Evolutionary conservation across 2,329 filamentous ascomycete species (phyloP).

Genomic region (Fusarium neocosmosporiellum): DNA sequence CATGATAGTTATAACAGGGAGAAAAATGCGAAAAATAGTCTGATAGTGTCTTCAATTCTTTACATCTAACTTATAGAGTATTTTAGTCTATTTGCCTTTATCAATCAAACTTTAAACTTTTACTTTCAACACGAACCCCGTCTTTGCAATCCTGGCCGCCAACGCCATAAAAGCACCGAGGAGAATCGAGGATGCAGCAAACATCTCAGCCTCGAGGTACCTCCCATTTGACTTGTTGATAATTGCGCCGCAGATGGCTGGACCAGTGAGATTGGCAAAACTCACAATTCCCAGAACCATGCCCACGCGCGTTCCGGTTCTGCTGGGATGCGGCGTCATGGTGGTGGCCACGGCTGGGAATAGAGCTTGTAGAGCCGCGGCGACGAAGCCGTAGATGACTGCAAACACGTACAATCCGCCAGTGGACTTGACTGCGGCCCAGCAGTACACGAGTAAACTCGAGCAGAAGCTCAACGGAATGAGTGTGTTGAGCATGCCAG

Average conservation of each 20-base stretch:
- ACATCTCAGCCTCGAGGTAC: slow-evolving; percentile 41
- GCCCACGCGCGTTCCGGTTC: slow-evolving; percentile 49
- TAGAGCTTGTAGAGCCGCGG: slow-evolving; percentile 61
- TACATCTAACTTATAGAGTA: background rate
- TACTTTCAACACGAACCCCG: slow-evolving; percentile 11
- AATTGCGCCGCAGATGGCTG: slow-evolving; percentile 42
- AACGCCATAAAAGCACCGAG: slow-evolving; percentile 36
- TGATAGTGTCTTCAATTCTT: background rate
- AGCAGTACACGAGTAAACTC: slow-evolving; percentile 44
- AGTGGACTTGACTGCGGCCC: slow-evolving; percentile 39
- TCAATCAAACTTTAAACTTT: slow-evolving; percentile 6
- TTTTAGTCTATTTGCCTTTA: background rate
- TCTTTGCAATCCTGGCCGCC: slow-evolving; percentile 29
- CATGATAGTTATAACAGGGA: background rate
- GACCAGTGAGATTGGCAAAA: slow-evolving; percentile 44
- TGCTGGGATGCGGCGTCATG: slow-evolving; percentile 47
- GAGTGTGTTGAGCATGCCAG: slow-evolving; percentile 64
- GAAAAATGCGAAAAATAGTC: background rate
- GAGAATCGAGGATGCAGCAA: slow-evolving; percentile 37
- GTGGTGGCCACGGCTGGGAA: slow-evolving; percentile 62
- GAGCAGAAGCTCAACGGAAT: slow-evolving; percentile 50
- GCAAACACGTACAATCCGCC: slow-evolving; percentile 44
- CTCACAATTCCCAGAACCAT: slow-evolving; percentile 51
- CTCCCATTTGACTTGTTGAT: slow-evolving; percentile 29
- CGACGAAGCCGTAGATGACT: slow-evolving; percentile 61